These are phyloP conservation scores for Rhizodiscina lignyota DNA, from an alignment of 495 filamentous ascomycete species.

Conservation along the genomic window DNA sequence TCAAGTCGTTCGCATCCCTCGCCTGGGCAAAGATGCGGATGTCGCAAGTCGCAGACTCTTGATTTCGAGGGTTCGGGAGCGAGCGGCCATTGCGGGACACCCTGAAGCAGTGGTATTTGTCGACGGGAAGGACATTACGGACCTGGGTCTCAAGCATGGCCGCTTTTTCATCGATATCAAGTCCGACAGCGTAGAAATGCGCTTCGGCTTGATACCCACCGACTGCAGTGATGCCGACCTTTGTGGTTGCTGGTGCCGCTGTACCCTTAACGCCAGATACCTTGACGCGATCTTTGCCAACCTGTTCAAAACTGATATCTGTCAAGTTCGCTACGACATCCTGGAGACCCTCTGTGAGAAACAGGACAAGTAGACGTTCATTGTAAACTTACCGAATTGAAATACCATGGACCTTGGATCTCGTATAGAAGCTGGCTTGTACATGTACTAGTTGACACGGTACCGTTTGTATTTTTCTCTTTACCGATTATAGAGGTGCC, in stretches of 20 bases:
- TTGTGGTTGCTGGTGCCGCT: slow-evolving; percentile 13
- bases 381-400: no score
- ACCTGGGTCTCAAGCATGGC: slow-evolving; percentile 15
- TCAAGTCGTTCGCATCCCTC: slow-evolving; percentile 11
- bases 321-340: slow-evolving; percentile 11
- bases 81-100: slow-evolving; percentile 11
- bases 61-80: slow-evolving; percentile 6
- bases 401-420: slow-evolving; percentile 15
- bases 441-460: slow-evolving; percentile 6
- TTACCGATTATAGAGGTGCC: slow-evolving; percentile 11
- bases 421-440: slow-evolving; percentile 15
- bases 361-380: no score
- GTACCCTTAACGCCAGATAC: slow-evolving; percentile 9
- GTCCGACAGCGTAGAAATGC: slow-evolving; percentile 17
- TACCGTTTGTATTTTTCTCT: slow-evolving; percentile 7
- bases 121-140: slow-evolving; percentile 5
- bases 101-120: slow-evolving; percentile 8
- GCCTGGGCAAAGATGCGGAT: slow-evolving; percentile 17
- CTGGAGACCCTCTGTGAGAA: no score
- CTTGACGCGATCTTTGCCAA: slow-evolving; percentile 10
- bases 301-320: slow-evolving; percentile 9
- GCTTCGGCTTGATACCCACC: slow-evolving; percentile 14
- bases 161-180: slow-evolving; percentile 18
- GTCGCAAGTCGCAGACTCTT: slow-evolving; percentile 14
- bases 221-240: slow-evolving; percentile 10